These are phyloP conservation scores for Entamoeba invadens DNA, from an alignment of 208 protist species.

Conservation along the genomic window DNA sequence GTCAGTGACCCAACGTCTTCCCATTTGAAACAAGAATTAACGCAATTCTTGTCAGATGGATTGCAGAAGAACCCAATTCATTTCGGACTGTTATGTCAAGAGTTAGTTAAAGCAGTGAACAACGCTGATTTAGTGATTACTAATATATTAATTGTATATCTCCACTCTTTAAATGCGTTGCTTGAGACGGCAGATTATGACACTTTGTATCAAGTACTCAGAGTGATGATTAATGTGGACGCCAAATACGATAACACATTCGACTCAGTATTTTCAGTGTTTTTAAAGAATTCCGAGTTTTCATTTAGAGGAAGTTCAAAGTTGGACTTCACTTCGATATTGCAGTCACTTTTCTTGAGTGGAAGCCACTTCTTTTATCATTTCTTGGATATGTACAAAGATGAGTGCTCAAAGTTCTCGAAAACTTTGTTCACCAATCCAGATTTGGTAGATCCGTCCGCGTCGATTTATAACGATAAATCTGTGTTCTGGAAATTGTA, in stretches of 20 bases:
- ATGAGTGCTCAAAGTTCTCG: background rate
- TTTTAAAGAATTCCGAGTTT: background rate
- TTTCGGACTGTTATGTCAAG: background rate
- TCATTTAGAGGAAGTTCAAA: background rate
- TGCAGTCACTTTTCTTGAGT: background rate
- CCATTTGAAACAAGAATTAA: background rate
- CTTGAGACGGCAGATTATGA: background rate
- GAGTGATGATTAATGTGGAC: background rate
- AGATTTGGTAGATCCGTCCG: background rate
- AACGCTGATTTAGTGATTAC: background rate
- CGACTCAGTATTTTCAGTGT: background rate
- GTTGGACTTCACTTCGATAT: background rate
- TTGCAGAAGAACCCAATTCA: background rate
- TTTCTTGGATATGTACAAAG: background rate
- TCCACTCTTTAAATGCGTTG: background rate
- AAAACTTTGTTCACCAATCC: background rate
- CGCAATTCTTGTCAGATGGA: background rate
- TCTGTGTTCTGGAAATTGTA: background rate
- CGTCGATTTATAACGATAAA: background rate
- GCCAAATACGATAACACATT: background rate
- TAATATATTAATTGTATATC: background rate
- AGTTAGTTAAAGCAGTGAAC: background rate
- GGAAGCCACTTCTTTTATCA: background rate
- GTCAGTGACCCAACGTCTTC: background rate
- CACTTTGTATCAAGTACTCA: background rate